Evolutionary conservation across 805 yeast species (phyloP).

Genomic region (Metschnikowia continentalis): DNA sequence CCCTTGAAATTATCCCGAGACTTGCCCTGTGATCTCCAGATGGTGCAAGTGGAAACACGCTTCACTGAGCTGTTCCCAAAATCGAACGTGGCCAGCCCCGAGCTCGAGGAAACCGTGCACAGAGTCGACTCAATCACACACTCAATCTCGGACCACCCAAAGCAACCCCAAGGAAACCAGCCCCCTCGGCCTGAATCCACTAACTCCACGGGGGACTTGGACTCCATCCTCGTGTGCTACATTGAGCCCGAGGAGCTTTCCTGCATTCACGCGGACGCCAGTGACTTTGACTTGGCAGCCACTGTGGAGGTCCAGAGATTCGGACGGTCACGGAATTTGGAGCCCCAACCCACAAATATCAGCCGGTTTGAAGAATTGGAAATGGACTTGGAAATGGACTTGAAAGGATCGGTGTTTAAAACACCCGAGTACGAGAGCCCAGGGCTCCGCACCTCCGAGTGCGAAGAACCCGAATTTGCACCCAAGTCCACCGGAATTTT

Average conservation of each 20-base stretch:
- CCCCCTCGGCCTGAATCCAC: neutral
- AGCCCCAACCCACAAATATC: neutral
- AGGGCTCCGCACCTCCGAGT: no score
- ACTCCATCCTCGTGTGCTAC: constrained; percentile 1
- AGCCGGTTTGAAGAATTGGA: no score
- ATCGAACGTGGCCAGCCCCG: no score
- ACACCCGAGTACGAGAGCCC: no score
- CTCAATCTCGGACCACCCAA: neutral
- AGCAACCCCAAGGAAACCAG: neutral
- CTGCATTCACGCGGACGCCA: neutral
- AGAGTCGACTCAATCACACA: neutral
- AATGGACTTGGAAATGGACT: no score
- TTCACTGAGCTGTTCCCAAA: neutral
- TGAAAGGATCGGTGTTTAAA: no score
- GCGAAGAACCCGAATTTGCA: no score
- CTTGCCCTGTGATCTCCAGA: no score
- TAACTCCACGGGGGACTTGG: neutral
- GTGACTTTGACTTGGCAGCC: neutral
- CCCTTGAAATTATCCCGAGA: no score
- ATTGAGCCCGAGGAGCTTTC: neutral
- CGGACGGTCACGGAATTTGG: neutral
- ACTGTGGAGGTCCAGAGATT: neutral
- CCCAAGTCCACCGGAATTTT: no score
- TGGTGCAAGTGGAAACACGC: neutral
- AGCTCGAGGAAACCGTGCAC: neutral